Evolutionary conservation across 495 filamentous ascomycete species (phyloP).

Genomic region (Penicillium lagena): DNA sequence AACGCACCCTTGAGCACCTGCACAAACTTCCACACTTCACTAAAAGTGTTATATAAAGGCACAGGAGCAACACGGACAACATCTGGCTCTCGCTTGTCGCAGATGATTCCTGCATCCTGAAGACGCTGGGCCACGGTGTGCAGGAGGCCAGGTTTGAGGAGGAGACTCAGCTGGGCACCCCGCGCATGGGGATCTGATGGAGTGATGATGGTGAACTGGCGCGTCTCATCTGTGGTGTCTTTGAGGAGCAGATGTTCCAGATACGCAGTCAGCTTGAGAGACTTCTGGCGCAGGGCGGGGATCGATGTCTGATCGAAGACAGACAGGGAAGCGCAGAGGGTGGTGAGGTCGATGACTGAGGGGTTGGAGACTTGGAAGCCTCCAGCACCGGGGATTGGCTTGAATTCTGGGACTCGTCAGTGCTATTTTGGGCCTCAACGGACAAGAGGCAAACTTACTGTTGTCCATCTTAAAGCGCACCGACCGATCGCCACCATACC

Average conservation of each 20-base stretch:
- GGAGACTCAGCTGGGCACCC: conserved; percentile 83
- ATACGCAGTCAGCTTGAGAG: conserved; percentile 68
- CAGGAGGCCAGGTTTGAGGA: conserved; percentile 62
- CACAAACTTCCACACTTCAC: conserved; percentile 72
- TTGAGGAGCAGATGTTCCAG: conserved; percentile 62
- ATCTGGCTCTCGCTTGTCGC: conserved; percentile 87
- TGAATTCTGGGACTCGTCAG: conserved; percentile 49
- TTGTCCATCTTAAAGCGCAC: conserved; percentile 77
- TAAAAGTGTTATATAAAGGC: conserved; percentile 82
- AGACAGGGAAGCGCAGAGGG: conserved; percentile 66
- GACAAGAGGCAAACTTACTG: conserved; percentile 21
- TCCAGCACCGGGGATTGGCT: conserved; percentile 59
- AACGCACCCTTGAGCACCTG: conserved; percentile 34
- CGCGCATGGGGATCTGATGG: conserved; percentile 61
- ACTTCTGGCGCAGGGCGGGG: conserved; percentile 63
- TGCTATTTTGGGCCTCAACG: background rate
- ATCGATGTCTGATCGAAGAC: conserved; percentile 74
- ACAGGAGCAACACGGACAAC: conserved; percentile 91
- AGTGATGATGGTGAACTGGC: conserved; percentile 62
- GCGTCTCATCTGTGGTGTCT: conserved; percentile 31
- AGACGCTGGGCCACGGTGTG: conserved; percentile 62
- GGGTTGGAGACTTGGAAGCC: conserved; percentile 59
- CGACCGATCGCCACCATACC: conserved; percentile 81
- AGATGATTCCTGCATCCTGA: conserved; percentile 64
- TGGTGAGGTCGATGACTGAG: conserved; percentile 51